Evolutionary conservation across 2,329 filamentous ascomycete genomes (phyloP), one percentile per base, ranked within the genome.

Genomic region (Orbilia quercus): DNA sequence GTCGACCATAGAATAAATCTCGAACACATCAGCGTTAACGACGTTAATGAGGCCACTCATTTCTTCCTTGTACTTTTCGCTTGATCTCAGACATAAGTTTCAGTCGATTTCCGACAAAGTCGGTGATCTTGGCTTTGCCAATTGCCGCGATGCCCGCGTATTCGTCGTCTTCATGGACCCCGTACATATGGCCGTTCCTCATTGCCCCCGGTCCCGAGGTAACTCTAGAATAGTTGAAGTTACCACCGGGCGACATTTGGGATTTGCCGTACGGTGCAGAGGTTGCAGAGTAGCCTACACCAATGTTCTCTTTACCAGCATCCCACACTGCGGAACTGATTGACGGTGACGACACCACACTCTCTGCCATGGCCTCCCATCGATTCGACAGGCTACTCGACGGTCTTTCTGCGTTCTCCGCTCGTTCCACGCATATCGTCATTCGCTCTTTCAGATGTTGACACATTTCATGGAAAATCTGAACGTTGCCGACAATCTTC

Each of bases 291-390:
- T 59, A 59, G 1, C 63, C 38, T 2, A 34, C 31, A 16, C 31
- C 36, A 16, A 51, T 34, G n/a, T 66, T 53, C 23, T 59, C 38
- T 22, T 44, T 54, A 9, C 36, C 55, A 16, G 62, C 18, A 69
- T 76, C 45, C 72, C 71, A 42, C 22, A 59, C 20, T 16, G 72
- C 51, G 38, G 44, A 12, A 53, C 36, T 22, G 34, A 53, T 60
- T 0, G 28, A 47, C 18, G 62, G 50, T 9, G 74, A 75, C 14
- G 70, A 66, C 1, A 76, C 80, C 38, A 84, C 80, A 62, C 82
- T 80, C 74, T 85, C 84, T 16, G 85, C 83, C 11, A 85, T 79
- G 65, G 85, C 84, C 75, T 85, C 84, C 84, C 84, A 85, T 28
- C 83, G 82, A 58, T 84, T 81, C 54, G 81, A 83, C 7, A 83